A percentile compares a stretch with the other conserved stretches of the same genome.
Conservation (phyloP, 768 basidiomycete species). For the Boletus subcaerulescens region DNA sequence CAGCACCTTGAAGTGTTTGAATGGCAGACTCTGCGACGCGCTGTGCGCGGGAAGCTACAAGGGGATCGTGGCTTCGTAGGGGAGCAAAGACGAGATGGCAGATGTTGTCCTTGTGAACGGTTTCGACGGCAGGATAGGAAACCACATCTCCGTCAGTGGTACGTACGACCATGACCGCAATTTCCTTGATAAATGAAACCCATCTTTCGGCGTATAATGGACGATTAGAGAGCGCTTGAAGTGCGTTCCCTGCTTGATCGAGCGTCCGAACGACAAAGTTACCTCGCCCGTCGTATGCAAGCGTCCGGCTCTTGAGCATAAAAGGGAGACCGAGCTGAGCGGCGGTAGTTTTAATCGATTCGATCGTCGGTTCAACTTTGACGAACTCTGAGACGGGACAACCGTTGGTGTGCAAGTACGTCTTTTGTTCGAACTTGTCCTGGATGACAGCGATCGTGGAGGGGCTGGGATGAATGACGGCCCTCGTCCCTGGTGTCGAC, state of each 20-base stretch:
- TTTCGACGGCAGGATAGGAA: conserved; percentile 93
- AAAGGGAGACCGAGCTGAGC: conserved; percentile 73
- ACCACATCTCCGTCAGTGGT: conserved; percentile 66
- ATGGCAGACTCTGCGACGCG: conserved; percentile 79
- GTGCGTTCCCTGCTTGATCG: conserved; percentile 49
- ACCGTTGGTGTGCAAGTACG: conserved; percentile 47
- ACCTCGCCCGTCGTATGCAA: conserved; percentile 95
- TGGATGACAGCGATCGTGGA: conserved; percentile 84
- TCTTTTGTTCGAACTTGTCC: conserved; percentile 66
- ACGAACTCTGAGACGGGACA: conserved; percentile 60
- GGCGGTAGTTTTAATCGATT: conserved; percentile 52
- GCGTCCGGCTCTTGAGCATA: conserved; percentile 94
- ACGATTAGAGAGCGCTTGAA: conserved; percentile 54
- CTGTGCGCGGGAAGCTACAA: conserved; percentile 59
- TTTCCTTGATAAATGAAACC: conserved; percentile 85
- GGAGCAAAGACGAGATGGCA: conserved; percentile 94
- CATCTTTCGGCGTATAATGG: conserved; percentile 93
- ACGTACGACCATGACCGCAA: conserved; percentile 96
- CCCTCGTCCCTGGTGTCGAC: conserved; percentile 26
- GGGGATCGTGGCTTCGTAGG: conserved; percentile 56
- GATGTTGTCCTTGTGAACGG: conserved; percentile 89
- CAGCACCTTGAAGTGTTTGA: conserved; percentile 77
- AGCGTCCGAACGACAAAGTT: conserved; percentile 73
- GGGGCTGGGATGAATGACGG: conserved; percentile 70
- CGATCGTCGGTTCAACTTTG: conserved; percentile 50